Percentiles rank a stretch among this genome's conserved stretches.
These are phyloP conservation scores for Pseudomassariella vexata DNA, from an alignment of 2,329 filamentous ascomycete species.

Conservation along the genomic window DNA sequence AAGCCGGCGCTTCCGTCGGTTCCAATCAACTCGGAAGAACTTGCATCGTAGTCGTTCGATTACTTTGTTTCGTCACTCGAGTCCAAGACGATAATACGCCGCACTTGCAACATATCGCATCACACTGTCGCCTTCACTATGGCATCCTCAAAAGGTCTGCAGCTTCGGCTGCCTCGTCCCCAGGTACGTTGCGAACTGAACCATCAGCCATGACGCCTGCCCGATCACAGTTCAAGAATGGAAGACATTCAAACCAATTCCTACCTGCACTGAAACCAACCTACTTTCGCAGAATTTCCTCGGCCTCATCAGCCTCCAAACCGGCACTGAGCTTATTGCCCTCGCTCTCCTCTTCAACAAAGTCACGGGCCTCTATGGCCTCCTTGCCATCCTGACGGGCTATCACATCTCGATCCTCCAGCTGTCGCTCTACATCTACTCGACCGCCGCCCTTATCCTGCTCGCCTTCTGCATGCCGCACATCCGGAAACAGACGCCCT, in stretches of 20 bases:
- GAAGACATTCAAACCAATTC: no score
- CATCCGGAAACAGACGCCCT: slow-evolving; percentile 70
- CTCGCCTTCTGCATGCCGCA: slow-evolving; percentile 70
- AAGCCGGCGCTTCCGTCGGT: no score
- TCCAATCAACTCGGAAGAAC: no score
- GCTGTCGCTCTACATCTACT: slow-evolving; percentile 89
- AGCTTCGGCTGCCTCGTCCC: slow-evolving; percentile 8
- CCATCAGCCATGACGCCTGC: no score
- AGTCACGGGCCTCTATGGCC: slow-evolving; percentile 81
- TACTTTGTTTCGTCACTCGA: no score
- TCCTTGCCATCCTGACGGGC: slow-evolving; percentile 84
- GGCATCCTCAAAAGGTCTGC: slow-evolving; percentile 4
- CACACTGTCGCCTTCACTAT: no score
- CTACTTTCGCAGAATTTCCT: slow-evolving; percentile 66
- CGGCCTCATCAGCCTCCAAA: slow-evolving; percentile 79
- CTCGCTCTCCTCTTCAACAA: slow-evolving; percentile 87
- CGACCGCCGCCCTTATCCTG: slow-evolving; percentile 62
- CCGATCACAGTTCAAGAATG: no score
- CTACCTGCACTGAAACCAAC: no score
- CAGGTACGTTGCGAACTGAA: slow-evolving; percentile 5
- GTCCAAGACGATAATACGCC: no score
- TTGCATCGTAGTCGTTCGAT: no score
- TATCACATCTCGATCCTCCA: slow-evolving; percentile 77
- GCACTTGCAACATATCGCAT: no score
- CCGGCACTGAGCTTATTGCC: slow-evolving; percentile 78